Evolutionary conservation across 2,329 filamentous ascomycete genomes (phyloP), one percentile per base, ranked within the genome.

Genomic region (Xylaria sp.): DNA sequence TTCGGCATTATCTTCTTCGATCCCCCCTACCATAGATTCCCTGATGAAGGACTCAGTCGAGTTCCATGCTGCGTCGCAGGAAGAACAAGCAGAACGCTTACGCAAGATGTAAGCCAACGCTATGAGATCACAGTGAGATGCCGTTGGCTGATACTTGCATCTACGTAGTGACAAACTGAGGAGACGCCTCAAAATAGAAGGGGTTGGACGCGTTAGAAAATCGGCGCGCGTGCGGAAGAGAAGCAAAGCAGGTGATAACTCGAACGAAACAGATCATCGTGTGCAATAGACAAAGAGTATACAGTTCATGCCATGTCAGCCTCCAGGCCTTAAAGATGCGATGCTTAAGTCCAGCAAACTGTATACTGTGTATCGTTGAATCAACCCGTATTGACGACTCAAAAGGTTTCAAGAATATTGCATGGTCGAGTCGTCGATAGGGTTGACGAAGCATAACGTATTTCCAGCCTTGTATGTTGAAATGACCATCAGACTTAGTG

Each of bases 101-200:
- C 68, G 13, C 39, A 66, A 23, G 36, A 62, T 72, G 71, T 72
- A 69, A 12, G 71, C 60, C 3, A 15, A 31, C 36, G n/a, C 43
- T 15, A n/a, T 7, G 20, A 51, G 1, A 25, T 57, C 39, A n/a
- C 10, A 70, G 18, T 25, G 46, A 59, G 48, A 9, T 8, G 48
- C 36, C 23, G n/a, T 46, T 62, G n/a, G 63, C 64, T 54, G n/a
- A 55, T 54, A 57, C 43, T 31, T 12, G 33, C 39, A 12, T 58
- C 13, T 13, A 46, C 55, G 12, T 49, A 76, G 74, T 20, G 63
- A 71, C 28, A 72, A 62, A 49, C 23, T 74, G 56, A 75, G 64
- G n/a, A 67, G 74, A 20, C 73, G 73, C 9, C 57, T 71, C n/a
- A 69, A 58, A 54, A 58, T 64, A 9, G 71, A 76, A 52, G 64